Conservation (phyloP, 805 yeast species). For the Candida golubevii region DNA sequence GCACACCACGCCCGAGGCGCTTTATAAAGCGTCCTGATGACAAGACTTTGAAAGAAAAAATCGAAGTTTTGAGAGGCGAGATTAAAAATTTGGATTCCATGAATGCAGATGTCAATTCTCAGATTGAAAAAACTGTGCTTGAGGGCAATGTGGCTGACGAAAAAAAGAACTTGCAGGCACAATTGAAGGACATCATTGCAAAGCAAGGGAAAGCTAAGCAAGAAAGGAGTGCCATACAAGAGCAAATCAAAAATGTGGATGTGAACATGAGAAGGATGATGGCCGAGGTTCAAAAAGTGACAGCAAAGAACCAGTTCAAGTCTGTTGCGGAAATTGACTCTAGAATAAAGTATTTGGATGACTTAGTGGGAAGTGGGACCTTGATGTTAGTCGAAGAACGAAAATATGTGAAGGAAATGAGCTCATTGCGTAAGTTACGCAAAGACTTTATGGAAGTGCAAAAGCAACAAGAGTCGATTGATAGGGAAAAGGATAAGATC, state of each 20-base stretch:
- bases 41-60: conserved; percentile 54
- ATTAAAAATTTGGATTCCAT: conserved; percentile 59
- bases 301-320: conserved; percentile 68
- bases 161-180: conserved; percentile 31
- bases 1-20: conserved; percentile 35
- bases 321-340: conserved; percentile 64
- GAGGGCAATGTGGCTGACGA: conserved; percentile 29
- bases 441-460: conserved; percentile 73
- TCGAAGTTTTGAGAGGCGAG: conserved; percentile 53
- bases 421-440: conserved; percentile 72
- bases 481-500: conserved; percentile 71
- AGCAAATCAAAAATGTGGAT: conserved; percentile 71
- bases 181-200: conserved; percentile 39
- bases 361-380: conserved; percentile 68
- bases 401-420: conserved; percentile 77
- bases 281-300: conserved; percentile 65
- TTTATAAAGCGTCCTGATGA: conserved; percentile 75
- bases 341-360: conserved; percentile 64
- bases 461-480: conserved; percentile 73
- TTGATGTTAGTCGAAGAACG: conserved; percentile 90
- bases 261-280: conserved; percentile 67
- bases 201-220: conserved; percentile 47
- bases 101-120: conserved; percentile 48
- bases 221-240: conserved; percentile 51
- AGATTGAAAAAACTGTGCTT: conserved; percentile 42